Evolutionary conservation across 106 monocot genomes (phyloP), one percentile per base, ranked within the genome.

Genomic region (Platanthera zijinensis): DNA sequence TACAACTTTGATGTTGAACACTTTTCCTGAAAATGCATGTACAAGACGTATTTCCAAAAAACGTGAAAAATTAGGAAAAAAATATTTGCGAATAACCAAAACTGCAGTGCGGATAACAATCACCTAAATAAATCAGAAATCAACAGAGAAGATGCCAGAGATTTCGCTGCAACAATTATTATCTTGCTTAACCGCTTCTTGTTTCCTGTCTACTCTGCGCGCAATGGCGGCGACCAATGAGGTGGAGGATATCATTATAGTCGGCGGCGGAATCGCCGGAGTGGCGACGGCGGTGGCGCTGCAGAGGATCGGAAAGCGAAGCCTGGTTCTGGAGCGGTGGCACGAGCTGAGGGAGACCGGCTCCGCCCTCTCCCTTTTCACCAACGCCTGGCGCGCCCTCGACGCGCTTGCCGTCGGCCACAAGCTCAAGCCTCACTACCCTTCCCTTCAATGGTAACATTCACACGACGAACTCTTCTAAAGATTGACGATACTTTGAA

Each of bases 371-470:
- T 10, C 32, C 56, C 14, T 78, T 17, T 46, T 10, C 18, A 48
- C 48, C 48, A 77, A 79, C 57, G 72, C 79, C 0, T 79, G 79
- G 79, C 21, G 79, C 6, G 79, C 79, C 22, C 72, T 79, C 8
- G 57, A 79, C 56, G 79, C 79, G 1, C 39, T 79, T 45, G 79
- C 57, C 1, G 71, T 72, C 48, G 57, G 46, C 59, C 79, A 72
- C 45, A 73, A 79, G 72, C 54, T 79, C 28, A 48, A 19, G 4
- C 28, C 72, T 10, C 45, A 0, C 54, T 79, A 79, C 19, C 56
- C 3, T 25, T 9, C 45, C 4, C 7, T 72, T 28, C 15, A 45
- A 73, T 59, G 3, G 79, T 79, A 78, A 1, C 6, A 3, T 56
- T 5, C 28, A 12, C n/a, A 12, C 39, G 11, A 10, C 69, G 4